Percentiles rank a stretch among this genome's conserved stretches.
Evolutionary conservation across 768 basidiomycete species (phyloP).

Genomic region (Kwoniella newhampshirensis): DNA sequence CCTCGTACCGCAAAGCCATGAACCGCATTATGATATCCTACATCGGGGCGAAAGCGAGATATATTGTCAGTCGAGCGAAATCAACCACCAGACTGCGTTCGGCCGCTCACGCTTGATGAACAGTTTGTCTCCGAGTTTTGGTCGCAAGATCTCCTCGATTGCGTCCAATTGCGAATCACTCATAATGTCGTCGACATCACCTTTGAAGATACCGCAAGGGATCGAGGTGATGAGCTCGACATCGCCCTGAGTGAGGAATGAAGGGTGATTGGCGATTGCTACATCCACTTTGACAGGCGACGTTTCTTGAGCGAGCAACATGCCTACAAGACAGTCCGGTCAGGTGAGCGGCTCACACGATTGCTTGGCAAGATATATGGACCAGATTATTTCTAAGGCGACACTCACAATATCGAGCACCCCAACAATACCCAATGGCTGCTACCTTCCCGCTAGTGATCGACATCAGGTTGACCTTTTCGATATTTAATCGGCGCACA

Average conservation of each 20-base stretch:
- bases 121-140: conserved; percentile 37
- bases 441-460: conserved; percentile 46
- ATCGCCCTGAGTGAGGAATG: conserved; percentile 46
- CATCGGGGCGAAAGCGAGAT: too few relatives aligned
- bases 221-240: conserved; percentile 39
- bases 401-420: conserved; percentile 46
- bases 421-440: conserved; percentile 54
- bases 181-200: conserved; percentile 47
- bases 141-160: conserved; percentile 34
- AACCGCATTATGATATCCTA: conserved; percentile 29
- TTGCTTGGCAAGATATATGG: not conserved
- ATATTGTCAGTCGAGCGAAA: too few relatives aligned
- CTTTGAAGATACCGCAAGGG: conserved; percentile 47
- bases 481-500: not conserved
- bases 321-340: conserved; percentile 2
- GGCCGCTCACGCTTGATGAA: conserved; percentile 33
- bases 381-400: too few relatives aligned
- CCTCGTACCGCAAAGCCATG: conserved; percentile 53
- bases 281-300: conserved; percentile 35
- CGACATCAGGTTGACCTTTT: not conserved
- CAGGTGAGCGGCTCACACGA: too few relatives aligned
- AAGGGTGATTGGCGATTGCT: conserved; percentile 56
- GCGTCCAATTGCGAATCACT: conserved; percentile 30
- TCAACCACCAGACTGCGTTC: too few relatives aligned
- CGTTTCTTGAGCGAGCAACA: conserved; percentile 37